Percentiles rank a stretch among this genome's conserved stretches.
Evolutionary conservation across 345 rosid species (phyloP).

Genomic region (Noccaea bulbosa): DNA sequence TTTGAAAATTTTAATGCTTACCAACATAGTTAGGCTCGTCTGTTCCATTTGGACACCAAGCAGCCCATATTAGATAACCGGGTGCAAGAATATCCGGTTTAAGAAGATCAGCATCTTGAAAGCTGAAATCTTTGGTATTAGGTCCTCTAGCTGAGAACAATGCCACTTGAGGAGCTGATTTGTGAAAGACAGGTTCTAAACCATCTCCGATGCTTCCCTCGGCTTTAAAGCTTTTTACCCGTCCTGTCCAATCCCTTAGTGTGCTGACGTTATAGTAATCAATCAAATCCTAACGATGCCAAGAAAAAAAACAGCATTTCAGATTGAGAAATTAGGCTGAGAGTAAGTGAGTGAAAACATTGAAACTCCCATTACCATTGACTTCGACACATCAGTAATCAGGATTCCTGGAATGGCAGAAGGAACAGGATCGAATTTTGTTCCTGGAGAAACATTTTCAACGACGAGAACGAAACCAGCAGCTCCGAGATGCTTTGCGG

Average conservation of each 20-base stretch:
- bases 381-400: conserved; percentile 76
- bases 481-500: conserved; percentile 88
- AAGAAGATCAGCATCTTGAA: conserved; percentile 98
- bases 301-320: background rate
- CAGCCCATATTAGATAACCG: conserved; percentile 98
- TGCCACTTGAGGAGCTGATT: conserved; percentile 99
- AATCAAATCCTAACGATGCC: conserved; percentile 72
- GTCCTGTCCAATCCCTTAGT: conserved; percentile 94
- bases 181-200: conserved; percentile 83
- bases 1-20: conserved; percentile 43
- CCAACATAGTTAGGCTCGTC: conserved; percentile 90
- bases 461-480: conserved; percentile 98
- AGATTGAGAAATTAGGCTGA: conserved; percentile 14
- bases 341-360: conserved; percentile 28
- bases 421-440: conserved; percentile 97
- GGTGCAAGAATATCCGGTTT: conserved; percentile 99
- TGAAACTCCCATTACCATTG: conserved; percentile 62
- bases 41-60: conserved; percentile 98
- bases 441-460: conserved; percentile 93
- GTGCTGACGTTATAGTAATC: conserved; percentile 90
- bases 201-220: conserved; percentile 93
- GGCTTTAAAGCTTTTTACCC: conserved; percentile 88
- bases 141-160: conserved; percentile 99
- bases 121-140: conserved; percentile 89
- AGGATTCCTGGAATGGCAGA: conserved; percentile 83